phyloP scores from a whole-genome alignment of 2,329 filamentous ascomycete species.

The Malbranchea zuffiana region DNA sequence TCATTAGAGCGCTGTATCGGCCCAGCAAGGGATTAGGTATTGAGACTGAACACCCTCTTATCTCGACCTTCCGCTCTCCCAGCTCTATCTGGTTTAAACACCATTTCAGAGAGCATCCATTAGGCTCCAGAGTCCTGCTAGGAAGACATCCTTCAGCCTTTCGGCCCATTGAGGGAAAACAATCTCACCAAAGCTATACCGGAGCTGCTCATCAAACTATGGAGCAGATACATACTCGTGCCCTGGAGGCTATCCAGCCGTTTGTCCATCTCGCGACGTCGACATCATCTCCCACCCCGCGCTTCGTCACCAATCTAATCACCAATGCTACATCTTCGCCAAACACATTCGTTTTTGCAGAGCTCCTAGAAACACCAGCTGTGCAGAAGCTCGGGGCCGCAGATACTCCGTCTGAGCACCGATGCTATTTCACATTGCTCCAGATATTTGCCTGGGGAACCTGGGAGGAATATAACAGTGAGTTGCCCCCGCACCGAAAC shows the following conservation, averaged over 20 bases:
- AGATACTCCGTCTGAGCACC: constrained; percentile 49
- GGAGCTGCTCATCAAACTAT: constrained; percentile 19
- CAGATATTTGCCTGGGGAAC: constrained; percentile 90
- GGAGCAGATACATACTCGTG: constrained; percentile 41
- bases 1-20: too few species aligned
- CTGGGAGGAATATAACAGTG: constrained; percentile 63
- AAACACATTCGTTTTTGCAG: constrained; percentile 85
- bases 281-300: constrained; percentile 57
- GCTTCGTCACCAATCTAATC: constrained; percentile 76
- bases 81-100: too few species aligned
- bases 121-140: too few species aligned
- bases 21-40: too few species aligned
- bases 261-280: constrained; percentile 82
- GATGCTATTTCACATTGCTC: constrained; percentile 57
- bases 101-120: too few species aligned
- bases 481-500: constrained; percentile 9
- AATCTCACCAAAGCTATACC: too few species aligned
- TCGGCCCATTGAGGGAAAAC: too few species aligned
- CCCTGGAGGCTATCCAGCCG: constrained; percentile 58
- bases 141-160: too few species aligned
- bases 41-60: too few species aligned
- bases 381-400: constrained; percentile 58
- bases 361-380: constrained; percentile 72
- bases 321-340: constrained; percentile 78
- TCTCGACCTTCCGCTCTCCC: too few species aligned